phyloP scores from a whole-genome alignment of 805 yeast species.

The Candida tammaniensis region DNA sequence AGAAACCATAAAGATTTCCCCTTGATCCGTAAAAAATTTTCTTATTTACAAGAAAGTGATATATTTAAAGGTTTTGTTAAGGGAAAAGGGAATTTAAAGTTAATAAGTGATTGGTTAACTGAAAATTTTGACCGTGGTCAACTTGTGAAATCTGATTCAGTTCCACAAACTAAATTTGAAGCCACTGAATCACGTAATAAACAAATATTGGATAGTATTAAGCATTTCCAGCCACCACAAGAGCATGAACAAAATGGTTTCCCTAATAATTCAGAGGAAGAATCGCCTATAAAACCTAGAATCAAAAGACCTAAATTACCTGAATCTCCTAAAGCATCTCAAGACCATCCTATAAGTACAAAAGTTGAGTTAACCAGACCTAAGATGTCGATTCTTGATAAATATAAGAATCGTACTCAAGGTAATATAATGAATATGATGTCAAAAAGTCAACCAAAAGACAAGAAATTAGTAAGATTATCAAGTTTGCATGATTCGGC shows the following conservation, averaged over 20 bases:
- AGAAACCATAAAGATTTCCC: constrained; percentile 39
- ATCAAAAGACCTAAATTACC: constrained; percentile 20
- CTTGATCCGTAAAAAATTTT: constrained; percentile 32
- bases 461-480: constrained; percentile 37
- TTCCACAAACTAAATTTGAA: constrained; percentile 3
- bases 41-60: constrained; percentile 39
- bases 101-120: constrained; percentile 35
- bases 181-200: constrained; percentile 5
- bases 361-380: constrained; percentile 40
- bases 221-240: constrained; percentile 7
- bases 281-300: constrained; percentile 31
- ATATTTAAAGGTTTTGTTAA: constrained; percentile 41
- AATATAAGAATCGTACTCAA: constrained; percentile 29
- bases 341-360: constrained; percentile 20
- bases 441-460: constrained; percentile 15
- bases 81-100: constrained; percentile 41
- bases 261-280: constrained; percentile 27
- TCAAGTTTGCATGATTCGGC: constrained; percentile 16
- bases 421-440: constrained; percentile 16
- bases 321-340: constrained; percentile 18
- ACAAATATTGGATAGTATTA: neutral
- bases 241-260: constrained; percentile 8
- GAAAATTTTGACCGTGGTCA: constrained; percentile 30
- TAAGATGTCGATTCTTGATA: constrained; percentile 41
- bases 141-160: constrained; percentile 13